A percentile compares a stretch with the other conserved stretches of the same genome.
phyloP scores from a whole-genome alignment of 2,329 filamentous ascomycete species.

The Dothiorella sarmentorum region DNA sequence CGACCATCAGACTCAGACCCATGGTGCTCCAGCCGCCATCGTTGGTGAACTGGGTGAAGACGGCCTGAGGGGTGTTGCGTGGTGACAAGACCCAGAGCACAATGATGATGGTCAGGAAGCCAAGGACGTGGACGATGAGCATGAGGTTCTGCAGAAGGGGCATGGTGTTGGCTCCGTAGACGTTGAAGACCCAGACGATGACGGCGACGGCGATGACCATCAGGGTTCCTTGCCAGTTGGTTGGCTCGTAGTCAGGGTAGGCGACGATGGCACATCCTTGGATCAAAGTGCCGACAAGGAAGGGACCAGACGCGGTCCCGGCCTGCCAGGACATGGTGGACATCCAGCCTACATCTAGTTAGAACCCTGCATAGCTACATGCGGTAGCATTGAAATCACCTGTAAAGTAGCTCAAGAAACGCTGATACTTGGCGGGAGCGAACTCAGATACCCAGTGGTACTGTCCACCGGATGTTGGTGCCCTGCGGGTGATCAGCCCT shows the following conservation, averaged over 20 bases:
- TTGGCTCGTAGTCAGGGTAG: conserved; percentile 40
- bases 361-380: background rate
- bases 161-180: conserved; percentile 30
- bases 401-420: conserved; percentile 20
- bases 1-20: conserved; percentile 39
- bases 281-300: conserved; percentile 48
- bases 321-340: conserved; percentile 50
- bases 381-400: conserved; percentile 8
- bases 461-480: conserved; percentile 19
- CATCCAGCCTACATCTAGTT: conserved; percentile 43
- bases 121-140: conserved; percentile 41
- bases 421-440: conserved; percentile 19
- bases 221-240: conserved; percentile 49
- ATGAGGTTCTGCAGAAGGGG: conserved; percentile 36
- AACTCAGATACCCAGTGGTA: conserved; percentile 21
- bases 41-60: conserved; percentile 37
- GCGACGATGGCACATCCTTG: conserved; percentile 43
- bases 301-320: conserved; percentile 47
- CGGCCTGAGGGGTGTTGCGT: conserved; percentile 27
- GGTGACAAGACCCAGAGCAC: conserved; percentile 37
- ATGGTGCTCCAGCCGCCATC: conserved; percentile 38
- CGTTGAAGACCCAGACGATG: conserved; percentile 43
- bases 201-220: conserved; percentile 47
- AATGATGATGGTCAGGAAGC: conserved; percentile 44
- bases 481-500: background rate